phyloP scores from a whole-genome alignment of 1,284 basidiomycete genomes.

The Rhodotorula sp. region DNA sequence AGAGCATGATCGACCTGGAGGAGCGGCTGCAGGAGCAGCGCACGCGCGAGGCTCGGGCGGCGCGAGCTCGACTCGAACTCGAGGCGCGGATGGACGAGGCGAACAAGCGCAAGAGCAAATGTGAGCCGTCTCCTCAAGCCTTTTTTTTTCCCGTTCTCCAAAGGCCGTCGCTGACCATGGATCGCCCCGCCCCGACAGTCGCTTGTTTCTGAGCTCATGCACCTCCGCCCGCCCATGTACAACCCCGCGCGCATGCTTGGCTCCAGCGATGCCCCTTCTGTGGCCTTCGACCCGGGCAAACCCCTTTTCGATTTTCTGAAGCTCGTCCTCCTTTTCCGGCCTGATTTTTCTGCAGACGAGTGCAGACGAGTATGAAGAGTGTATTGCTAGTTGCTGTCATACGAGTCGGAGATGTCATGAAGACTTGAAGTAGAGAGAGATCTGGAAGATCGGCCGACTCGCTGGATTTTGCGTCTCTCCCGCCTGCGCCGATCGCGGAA shows the following conservation, averaged over 20 bases:
- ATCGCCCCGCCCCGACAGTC: neutral
- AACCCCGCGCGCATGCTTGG: no score
- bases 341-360: no score
- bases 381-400: no score
- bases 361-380: no score
- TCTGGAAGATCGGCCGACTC: no score
- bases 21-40: constrained; percentile 75
- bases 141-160: neutral
- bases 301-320: no score
- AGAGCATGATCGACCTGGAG: constrained; percentile 65
- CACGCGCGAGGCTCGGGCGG: constrained; percentile 72
- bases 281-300: no score
- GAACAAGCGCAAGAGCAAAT: constrained; percentile 52
- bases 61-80: constrained; percentile 61
- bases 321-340: no score
- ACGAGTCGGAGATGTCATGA: no score
- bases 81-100: constrained; percentile 80
- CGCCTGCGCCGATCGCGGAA: neutral
- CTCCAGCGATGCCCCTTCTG: no score
- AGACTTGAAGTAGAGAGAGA: no score
- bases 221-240: neutral
- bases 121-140: neutral
- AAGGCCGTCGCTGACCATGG: neutral
- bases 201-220: constrained; percentile 11
- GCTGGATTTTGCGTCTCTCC: no score